Base-by-base conservation (phyloP, 495 filamentous ascomycete species). In the Talaromyces ruber region DNA sequence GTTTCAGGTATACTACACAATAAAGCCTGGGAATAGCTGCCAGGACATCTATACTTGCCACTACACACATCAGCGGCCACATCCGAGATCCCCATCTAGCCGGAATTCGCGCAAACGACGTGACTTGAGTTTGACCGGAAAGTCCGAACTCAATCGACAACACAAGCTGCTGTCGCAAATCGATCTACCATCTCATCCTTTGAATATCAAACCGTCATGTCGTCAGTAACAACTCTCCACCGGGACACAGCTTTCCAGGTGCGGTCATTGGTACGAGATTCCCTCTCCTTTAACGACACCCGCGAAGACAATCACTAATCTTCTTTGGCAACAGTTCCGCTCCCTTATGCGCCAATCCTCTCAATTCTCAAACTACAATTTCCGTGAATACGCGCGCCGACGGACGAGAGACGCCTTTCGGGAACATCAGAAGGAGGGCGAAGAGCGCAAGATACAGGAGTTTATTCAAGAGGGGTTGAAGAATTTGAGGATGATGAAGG, bases 321-420 rank as follows among this genome's bases (percentile, higher is more conserved):
- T 21, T n/a, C 25, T 58, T 6, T 39, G 16, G n/a, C 12, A 55
- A 34, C 66, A 97, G 92, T 97, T 95, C 78, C 93, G 95, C 53
- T 93, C 93, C 63, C 82, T 98, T 64, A 80, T 97, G 66, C 90
- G 94, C 32, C 88, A 93, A 74, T 86, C 90, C 18, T 82, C 84
- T 57, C 89, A 95, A 66, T 98, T 98, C 74, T 85, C 92, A 58
- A 82, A 87, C 64, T 98, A 97, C 81, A 98, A 97, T 74, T 98
- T 97, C 82, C 85, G 94, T 71, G 93, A 98, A 67, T 98, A 97
- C 76, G 93, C 95, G 29, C 90, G 84, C 71, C 86, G 95, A 62
- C 84, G 94, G 70, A 93, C 94, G 67, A 79, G 79, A 68, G 94
- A 97, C 78, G 84, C 90, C 9, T 98, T 98, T 72, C 83, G 89